Evolutionary conservation across 331 rosid species (phyloP).

Genomic region (Telfairia occidentalis): DNA sequence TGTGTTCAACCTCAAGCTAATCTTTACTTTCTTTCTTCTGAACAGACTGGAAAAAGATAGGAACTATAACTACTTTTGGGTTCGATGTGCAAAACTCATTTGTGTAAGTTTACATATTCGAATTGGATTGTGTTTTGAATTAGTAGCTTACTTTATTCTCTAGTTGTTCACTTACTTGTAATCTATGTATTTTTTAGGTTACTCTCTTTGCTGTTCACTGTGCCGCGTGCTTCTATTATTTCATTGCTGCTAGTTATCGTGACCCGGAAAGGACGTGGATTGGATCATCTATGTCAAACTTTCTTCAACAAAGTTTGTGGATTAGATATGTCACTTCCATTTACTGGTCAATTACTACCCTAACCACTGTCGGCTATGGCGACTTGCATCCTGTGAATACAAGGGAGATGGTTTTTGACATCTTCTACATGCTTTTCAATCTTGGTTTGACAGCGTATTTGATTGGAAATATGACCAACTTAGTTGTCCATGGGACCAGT

Average conservation of each 20-base stretch:
- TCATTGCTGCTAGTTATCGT: constrained; percentile 66
- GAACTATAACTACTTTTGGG: constrained; percentile 84
- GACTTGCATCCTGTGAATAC: constrained; percentile 91
- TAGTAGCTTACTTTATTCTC: background rate
- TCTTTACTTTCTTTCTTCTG: background rate
- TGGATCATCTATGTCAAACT: constrained; percentile 41
- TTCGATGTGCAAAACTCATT: constrained; percentile 86
- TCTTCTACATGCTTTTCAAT: constrained; percentile 83
- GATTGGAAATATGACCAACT: constrained; percentile 97
- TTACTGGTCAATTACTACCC: constrained; percentile 91
- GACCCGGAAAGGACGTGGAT: constrained; percentile 75
- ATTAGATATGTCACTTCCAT: constrained; percentile 68
- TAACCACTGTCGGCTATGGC: constrained; percentile 91
- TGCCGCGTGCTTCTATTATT: constrained; percentile 92
- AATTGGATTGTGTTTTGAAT: background rate
- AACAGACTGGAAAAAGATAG: constrained; percentile 83
- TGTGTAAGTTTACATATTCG: constrained; percentile 42
- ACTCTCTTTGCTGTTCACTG: constrained; percentile 85
- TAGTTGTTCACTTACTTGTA: background rate
- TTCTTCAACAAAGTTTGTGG: constrained; percentile 48
- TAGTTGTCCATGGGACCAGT: constrained; percentile 93
- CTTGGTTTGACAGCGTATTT: constrained; percentile 87
- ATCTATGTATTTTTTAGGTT: constrained; percentile 37
- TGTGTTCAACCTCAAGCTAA: background rate
- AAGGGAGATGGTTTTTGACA: constrained; percentile 87